Conservation (phyloP, 2,329 filamentous ascomycete species). For the Cytospora piceae region DNA sequence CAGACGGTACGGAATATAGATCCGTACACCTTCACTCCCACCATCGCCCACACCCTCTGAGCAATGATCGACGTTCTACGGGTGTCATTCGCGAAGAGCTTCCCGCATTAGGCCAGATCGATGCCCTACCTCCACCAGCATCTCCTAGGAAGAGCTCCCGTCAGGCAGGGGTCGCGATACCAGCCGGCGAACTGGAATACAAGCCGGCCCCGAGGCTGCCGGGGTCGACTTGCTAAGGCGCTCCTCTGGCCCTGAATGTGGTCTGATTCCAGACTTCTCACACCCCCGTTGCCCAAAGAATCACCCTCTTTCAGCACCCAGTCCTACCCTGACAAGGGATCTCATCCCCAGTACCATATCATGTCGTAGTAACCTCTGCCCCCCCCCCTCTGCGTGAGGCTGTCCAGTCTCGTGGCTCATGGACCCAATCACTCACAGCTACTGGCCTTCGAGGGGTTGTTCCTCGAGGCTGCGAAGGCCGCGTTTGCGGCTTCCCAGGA, state of each 20-base stretch:
- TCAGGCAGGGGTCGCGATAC: constrained; percentile 21
- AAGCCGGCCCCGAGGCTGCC: constrained; percentile 25
- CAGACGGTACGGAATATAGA: not conserved
- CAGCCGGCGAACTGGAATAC: constrained; percentile 31
- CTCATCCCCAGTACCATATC: constrained; percentile 6
- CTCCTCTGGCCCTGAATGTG: constrained; percentile 20
- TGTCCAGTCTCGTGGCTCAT: constrained; percentile 12
- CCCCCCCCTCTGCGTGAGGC: constrained; percentile 16
- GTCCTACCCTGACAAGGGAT: constrained; percentile 21
- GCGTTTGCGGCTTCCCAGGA: constrained; percentile 16
- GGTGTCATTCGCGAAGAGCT: constrained; percentile 25
- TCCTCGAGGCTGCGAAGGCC: constrained; percentile 4
- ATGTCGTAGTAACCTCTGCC: not conserved
- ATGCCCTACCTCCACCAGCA: constrained; percentile 24
- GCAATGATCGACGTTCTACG: constrained; percentile 11
- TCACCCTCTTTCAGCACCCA: constrained; percentile 13
- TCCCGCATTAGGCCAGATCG: constrained; percentile 24
- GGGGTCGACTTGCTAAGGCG: constrained; percentile 12
- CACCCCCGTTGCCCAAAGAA: constrained; percentile 1
- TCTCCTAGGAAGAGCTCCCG: constrained; percentile 21
- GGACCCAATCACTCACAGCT: not conserved
- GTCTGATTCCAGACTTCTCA: constrained; percentile 9
- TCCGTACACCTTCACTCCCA: constrained; percentile 16
- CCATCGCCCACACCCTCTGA: constrained; percentile 6
- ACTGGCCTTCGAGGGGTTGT: not conserved